Conservation (phyloP, 345 rosid genomes). For the Clarkia xantiana region DNA sequence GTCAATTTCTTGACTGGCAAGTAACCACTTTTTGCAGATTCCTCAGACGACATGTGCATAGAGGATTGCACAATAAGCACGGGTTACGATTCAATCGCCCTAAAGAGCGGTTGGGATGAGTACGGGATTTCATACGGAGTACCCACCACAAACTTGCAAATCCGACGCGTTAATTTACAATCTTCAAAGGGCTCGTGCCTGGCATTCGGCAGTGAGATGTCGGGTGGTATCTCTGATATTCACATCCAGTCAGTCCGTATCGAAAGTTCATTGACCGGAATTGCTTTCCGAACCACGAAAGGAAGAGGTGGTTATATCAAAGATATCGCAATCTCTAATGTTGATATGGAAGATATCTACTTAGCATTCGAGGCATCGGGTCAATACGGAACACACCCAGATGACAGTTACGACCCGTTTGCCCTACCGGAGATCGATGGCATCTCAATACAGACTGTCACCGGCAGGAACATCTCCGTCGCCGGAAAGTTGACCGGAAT, state of each 20-base stretch:
- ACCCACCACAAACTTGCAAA: conserved; percentile 46
- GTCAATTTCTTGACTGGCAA: neutral
- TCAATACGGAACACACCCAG: conserved; percentile 62
- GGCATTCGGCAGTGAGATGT: conserved; percentile 97
- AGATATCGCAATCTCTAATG: conserved; percentile 37
- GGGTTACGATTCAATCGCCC: conserved; percentile 64
- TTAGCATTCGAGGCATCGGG: conserved; percentile 47
- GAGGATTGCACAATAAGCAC: conserved; percentile 57
- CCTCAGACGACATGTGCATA: conserved; percentile 57
- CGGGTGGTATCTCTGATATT: conserved; percentile 72
- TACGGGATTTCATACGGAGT: conserved; percentile 66
- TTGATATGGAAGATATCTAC: conserved; percentile 20
- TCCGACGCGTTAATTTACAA: conserved; percentile 45
- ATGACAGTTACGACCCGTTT: conserved; percentile 50
- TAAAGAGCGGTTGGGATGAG: conserved; percentile 97
- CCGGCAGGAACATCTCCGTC: conserved; percentile 37
- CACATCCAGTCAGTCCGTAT: conserved; percentile 35
- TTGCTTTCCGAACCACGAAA: conserved; percentile 52
- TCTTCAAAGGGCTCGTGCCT: conserved; percentile 65
- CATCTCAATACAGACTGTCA: conserved; percentile 34
- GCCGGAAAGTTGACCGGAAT: conserved; percentile 76
- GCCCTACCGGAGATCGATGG: conserved; percentile 45
- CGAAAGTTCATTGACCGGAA: conserved; percentile 38
- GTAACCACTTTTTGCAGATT: conserved; percentile 36
- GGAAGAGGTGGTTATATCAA: conserved; percentile 84